Base-by-base conservation (phyloP, 192 early-diverging fungal genomes). In the Backusella mclennaniae region DNA sequence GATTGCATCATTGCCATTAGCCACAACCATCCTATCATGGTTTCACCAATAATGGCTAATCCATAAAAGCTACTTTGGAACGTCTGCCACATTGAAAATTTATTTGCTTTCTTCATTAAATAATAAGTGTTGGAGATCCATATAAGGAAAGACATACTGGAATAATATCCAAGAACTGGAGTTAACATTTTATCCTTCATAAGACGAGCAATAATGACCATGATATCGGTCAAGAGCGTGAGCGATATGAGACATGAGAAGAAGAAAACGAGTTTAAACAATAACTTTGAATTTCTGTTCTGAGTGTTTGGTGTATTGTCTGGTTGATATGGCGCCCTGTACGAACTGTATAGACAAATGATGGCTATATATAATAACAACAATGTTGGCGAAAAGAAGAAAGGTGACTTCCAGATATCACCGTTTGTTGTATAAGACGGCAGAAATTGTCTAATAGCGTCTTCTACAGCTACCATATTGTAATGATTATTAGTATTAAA, bases 41-140 rank as follows among this genome's bases (percentile, higher is more conserved):
- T 74, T 56, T 90, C 89, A 1, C 83, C 76, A 4, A 83, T 67
- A 38, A 84, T 73, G 5, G 83, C 79, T 7, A 85, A 52, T 59
- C 69, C 76, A 82, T 86, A 90, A 56, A 90, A 90, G 4, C 36
- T 39, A 80, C 85, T 85, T 49, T 85, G 83, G 29, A 82, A 68
- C 83, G 81, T 85, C 39, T 83, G 80, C 84, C 84, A 87, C 44
- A 78, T 79, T 0, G 84, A 81, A 8, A 76, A 79, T 44, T 73
- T 81, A 1, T 73, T 53, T 35, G 74, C 53, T 41, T 87, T 84
- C 33, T 77, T 23, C 21, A 75, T 15, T 67, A 87, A 77, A 29
- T 82, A 46, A 6, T 46, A 49, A n/a, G 85, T 31, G 38, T 82
- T 82, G 7, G 82, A 39, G 2, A 68, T 39, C 76, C 86, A 78